Conservation (phyloP, 1,139 yeast genomes). For the Wickerhamiella infanticola region DNA sequence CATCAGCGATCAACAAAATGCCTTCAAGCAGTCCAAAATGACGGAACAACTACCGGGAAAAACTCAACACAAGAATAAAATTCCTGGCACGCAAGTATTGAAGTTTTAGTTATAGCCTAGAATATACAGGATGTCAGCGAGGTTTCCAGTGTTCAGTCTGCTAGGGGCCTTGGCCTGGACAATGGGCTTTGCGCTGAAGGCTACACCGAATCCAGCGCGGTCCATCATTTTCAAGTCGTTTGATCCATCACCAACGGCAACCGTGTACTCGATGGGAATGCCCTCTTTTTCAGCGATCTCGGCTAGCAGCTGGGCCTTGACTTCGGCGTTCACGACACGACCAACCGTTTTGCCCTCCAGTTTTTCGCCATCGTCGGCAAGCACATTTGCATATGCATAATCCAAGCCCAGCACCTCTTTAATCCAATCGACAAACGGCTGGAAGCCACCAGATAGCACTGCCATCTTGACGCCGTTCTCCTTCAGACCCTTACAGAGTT, state of each 20-base stretch:
- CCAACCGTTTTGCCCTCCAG: slow-evolving; percentile 50
- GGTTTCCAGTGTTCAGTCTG: slow-evolving; percentile 52
- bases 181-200: slow-evolving; percentile 93
- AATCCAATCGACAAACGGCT: slow-evolving; percentile 70
- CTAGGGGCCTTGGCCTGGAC: slow-evolving; percentile 75
- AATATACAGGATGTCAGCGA: slow-evolving; percentile 63
- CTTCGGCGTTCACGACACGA: slow-evolving; percentile 69
- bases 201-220: slow-evolving; percentile 84
- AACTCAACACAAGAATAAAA: neutral
- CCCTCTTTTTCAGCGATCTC: slow-evolving; percentile 51
- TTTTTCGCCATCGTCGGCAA: slow-evolving; percentile 32
- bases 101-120: slow-evolving; percentile 33
- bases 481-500: slow-evolving; percentile 49
- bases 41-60: neutral
- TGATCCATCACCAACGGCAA: slow-evolving; percentile 97
- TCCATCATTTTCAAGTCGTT: slow-evolving; percentile 91
- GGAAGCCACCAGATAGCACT: slow-evolving; percentile 89
- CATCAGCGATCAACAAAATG: neutral
- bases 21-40: neutral
- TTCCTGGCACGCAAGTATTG: neutral
- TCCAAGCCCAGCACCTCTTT: slow-evolving; percentile 56
- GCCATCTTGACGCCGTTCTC: slow-evolving; percentile 54
- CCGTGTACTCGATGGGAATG: slow-evolving; percentile 36
- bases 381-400: slow-evolving; percentile 72
- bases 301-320: slow-evolving; percentile 58